phyloP scores from a whole-genome alignment of 805 yeast genomes.

The Metschnikowia bowlesiae region DNA sequence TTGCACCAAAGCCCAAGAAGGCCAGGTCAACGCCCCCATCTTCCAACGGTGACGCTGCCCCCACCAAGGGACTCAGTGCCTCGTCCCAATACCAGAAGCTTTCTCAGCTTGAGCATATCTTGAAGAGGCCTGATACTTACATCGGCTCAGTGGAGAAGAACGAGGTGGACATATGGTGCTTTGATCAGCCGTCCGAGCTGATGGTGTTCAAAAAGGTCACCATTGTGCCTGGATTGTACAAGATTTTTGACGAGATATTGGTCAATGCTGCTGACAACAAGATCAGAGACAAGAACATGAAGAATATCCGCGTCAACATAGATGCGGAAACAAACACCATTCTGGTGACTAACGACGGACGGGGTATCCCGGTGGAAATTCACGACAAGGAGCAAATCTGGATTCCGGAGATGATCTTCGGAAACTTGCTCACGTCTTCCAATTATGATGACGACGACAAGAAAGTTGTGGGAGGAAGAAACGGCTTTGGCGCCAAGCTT shows the following conservation, averaged over 20 bases:
- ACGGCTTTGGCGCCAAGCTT: conserved; percentile 95
- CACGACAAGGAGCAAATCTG: conserved; percentile 89
- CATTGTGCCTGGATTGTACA: conserved; percentile 93
- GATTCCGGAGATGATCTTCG: conserved; percentile 95
- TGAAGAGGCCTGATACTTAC: conserved; percentile 96
- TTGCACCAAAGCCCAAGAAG: conserved; percentile 6
- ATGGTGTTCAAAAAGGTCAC: conserved; percentile 57
- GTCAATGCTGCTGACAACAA: conserved; percentile 99
- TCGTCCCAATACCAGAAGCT: conserved; percentile 86
- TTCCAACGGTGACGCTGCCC: conserved; percentile 11
- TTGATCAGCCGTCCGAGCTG: conserved; percentile 44
- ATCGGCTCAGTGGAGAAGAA: conserved; percentile 90
- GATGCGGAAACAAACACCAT: conserved; percentile 71
- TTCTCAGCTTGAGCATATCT: conserved; percentile 91
- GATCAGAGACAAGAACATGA: conserved; percentile 91
- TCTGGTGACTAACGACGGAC: conserved; percentile 86
- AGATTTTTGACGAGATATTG: conserved; percentile 93
- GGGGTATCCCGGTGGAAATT: conserved; percentile 91
- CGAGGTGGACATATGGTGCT: conserved; percentile 80
- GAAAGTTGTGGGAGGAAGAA: conserved; percentile 97
- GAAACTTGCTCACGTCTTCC: conserved; percentile 89
- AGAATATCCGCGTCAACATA: conserved; percentile 74
- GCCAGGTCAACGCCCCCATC: conserved; percentile 14
- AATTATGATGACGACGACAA: conserved; percentile 94
- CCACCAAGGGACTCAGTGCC: conserved; percentile 28